Evolutionary conservation across 345 rosid genomes (phyloP).

Genomic region (Linum lewisii): DNA sequence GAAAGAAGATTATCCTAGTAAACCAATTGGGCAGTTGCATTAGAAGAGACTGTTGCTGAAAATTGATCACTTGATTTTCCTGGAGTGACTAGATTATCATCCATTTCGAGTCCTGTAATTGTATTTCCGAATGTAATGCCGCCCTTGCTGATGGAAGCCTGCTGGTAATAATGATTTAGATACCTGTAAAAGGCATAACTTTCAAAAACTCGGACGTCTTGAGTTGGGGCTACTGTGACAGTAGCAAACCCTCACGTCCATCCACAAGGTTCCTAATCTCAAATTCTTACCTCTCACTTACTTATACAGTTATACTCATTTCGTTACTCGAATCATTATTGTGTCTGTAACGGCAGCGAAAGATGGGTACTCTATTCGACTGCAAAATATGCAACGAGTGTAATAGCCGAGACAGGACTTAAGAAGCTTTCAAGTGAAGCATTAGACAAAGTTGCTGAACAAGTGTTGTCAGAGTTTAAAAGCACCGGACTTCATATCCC

Average conservation of each 20-base stretch:
- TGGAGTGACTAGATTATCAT: no score
- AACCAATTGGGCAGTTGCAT: no score
- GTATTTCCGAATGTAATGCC: neutral
- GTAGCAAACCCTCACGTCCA: constrained; percentile 71
- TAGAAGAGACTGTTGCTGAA: no score
- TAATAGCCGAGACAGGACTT: constrained; percentile 54
- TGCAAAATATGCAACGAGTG: constrained; percentile 39
- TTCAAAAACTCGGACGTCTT: constrained; percentile 53
- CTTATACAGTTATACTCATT: no score
- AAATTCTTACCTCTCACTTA: no score
- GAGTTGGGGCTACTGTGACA: constrained; percentile 71
- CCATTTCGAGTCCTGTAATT: no score
- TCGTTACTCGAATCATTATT: neutral
- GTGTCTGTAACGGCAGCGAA: constrained; percentile 31
- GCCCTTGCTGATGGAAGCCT: constrained; percentile 10
- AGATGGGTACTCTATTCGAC: constrained; percentile 82
- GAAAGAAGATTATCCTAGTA: no score
- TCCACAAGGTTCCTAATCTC: constrained; percentile 49
- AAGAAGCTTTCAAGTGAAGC: constrained; percentile 50
- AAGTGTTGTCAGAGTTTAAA: constrained; percentile 57
- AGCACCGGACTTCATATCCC: constrained; percentile 41
- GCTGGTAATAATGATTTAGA: constrained; percentile 32
- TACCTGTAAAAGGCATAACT: constrained; percentile 58
- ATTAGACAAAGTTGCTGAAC: constrained; percentile 44
- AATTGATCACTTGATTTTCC: no score